Conservation (phyloP, 192 early-diverging fungal species). For the Coemansia pectinata region DNA sequence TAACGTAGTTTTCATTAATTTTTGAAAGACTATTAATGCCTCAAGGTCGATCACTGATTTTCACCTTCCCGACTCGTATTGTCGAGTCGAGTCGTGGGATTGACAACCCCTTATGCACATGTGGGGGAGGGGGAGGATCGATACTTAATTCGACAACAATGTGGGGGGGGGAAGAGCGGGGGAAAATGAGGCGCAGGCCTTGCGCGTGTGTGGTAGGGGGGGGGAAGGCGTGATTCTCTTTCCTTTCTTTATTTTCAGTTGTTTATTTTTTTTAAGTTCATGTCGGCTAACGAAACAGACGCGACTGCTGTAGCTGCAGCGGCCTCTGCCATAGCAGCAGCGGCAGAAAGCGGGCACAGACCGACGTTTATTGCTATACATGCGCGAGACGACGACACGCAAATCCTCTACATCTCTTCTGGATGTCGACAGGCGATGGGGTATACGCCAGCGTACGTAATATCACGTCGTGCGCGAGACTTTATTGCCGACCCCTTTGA, state of each 20-base stretch:
- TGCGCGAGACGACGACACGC: constrained; percentile 31
- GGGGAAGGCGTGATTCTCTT: background rate
- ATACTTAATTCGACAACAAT: background rate
- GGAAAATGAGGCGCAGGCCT: too few species aligned
- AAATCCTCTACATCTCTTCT: constrained; percentile 49
- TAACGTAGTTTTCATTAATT: too few species aligned
- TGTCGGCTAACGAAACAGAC: background rate
- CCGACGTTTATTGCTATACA: constrained; percentile 46
- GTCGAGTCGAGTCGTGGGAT: too few species aligned
- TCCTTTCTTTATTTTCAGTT: background rate
- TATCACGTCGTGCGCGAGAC: constrained; percentile 22
- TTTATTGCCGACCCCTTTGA: constrained; percentile 44
- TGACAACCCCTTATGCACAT: background rate
- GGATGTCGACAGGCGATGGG: constrained; percentile 40
- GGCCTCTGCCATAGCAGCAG: background rate
- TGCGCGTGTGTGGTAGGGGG: background rate
- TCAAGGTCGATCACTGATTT: too few species aligned
- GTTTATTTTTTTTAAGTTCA: background rate
- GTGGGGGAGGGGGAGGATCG: too few species aligned
- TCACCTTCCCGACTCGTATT: too few species aligned
- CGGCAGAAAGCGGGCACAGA: constrained; percentile 7
- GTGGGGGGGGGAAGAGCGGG: too few species aligned
- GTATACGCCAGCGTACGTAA: constrained; percentile 34
- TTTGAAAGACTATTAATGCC: too few species aligned
- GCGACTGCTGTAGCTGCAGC: background rate